Evolutionary conservation across 768 basidiomycete species (phyloP).

Genomic region (Cystofilobasidium ferigula): DNA sequence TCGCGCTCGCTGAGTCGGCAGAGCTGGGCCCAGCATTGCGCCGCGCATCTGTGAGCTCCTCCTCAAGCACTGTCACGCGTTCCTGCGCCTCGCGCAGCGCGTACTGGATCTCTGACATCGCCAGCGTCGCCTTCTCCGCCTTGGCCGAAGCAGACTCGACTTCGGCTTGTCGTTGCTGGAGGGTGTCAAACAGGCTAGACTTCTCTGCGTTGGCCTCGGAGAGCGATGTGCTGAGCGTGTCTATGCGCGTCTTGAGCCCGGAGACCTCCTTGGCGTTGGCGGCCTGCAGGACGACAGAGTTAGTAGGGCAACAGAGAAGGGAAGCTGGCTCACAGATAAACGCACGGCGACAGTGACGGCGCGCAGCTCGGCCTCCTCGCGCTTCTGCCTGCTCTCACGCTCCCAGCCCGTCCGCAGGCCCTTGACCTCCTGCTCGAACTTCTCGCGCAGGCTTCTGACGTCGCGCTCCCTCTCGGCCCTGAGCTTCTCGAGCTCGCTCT

Average conservation of each 20-base stretch:
- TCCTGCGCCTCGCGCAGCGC: slow-evolving; percentile 73
- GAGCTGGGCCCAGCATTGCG: background rate
- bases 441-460: slow-evolving; percentile 42
- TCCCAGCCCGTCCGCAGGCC: slow-evolving; percentile 57
- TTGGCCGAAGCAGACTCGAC: slow-evolving; percentile 69
- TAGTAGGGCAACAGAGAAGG: background rate
- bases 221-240: slow-evolving; percentile 59
- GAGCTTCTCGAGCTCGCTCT: slow-evolving; percentile 30
- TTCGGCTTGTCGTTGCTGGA: slow-evolving; percentile 81
- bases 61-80: slow-evolving; percentile 52
- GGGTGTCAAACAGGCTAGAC: slow-evolving; percentile 66
- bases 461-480: slow-evolving; percentile 46
- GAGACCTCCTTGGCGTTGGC: slow-evolving; percentile 58
- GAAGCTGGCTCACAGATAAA: background rate
- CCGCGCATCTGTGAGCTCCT: slow-evolving; percentile 33
- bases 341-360: slow-evolving; percentile 43
- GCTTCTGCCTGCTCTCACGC: slow-evolving; percentile 55
- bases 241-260: slow-evolving; percentile 50
- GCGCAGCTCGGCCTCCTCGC: slow-evolving; percentile 67
- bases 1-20: background rate
- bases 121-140: slow-evolving; percentile 61
- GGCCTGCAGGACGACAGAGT: slow-evolving; percentile 42
- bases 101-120: slow-evolving; percentile 73
- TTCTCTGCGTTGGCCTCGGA: slow-evolving; percentile 62
- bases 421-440: slow-evolving; percentile 58